Evolutionary conservation across 192 early-diverging fungal genomes (phyloP), one percentile per base, ranked within the genome.

Genomic region (Linnemannia elongata): DNA sequence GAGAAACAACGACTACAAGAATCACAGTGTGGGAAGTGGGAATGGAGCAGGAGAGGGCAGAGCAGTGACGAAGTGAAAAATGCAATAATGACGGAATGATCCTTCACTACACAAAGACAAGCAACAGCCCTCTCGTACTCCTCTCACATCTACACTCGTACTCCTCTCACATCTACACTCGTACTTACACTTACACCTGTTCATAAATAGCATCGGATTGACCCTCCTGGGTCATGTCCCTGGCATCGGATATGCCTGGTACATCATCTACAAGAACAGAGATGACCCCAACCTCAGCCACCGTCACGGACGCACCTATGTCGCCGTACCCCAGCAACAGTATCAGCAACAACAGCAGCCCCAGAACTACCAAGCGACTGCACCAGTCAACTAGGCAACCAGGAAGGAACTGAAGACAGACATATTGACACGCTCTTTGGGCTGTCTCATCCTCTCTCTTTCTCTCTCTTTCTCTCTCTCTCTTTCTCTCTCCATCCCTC

Each of bases 171-270:
- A 10, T 45, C 33, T 10, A 49, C 45, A 20, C 22, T 45, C 3
- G n/a, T 24, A 44, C 20, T 9, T 39, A 39, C 38, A 39, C 38
- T 45, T 1, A 45, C 44, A 45, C 12, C 44, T 17, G 12, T 10
- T 36, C 6, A 35, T 27, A 36, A 12, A 45, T 70, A 84, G 82
- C 52, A 79, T 84, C 39, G 82, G 82, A 49, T 69, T 84, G 77
- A 84, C 82, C 18, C 71, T 84, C 15, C 73, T 84, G 35, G 82
- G 82, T 47, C 82, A 84, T 38, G 39, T 84, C 57, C 82, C 82
- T 35, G 82, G 82, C 30, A 84, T 84, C 52, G 63, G 27, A 24
- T 84, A 84, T 33, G 41, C 82, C 17, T 84, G 82, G 82, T 84
- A 84, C 18, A 45, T 75, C 33, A 60, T 84, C 60, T 84, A 84